Conservation (phyloP, 495 filamentous ascomycete genomes). For the Hypoxylon fragiforme region DNA sequence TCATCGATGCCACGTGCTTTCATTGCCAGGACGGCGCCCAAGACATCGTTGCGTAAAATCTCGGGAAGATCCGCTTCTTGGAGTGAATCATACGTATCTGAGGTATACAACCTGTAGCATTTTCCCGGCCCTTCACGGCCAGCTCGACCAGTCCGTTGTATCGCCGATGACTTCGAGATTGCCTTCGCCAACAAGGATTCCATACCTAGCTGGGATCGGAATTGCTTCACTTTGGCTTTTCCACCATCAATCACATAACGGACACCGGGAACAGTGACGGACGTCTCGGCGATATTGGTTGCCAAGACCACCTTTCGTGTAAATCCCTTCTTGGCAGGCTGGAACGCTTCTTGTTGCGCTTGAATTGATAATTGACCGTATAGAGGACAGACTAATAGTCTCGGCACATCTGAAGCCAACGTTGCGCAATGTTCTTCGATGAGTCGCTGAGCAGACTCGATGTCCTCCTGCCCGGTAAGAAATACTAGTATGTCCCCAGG, state of each 20-base stretch:
- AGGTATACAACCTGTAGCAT: conserved; percentile 89
- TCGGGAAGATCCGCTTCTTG: conserved; percentile 80
- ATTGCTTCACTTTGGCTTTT: conserved; percentile 92
- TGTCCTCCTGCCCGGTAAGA: conserved; percentile 89
- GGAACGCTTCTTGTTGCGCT: conserved; percentile 84
- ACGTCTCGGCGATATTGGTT: conserved; percentile 98
- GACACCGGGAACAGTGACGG: conserved; percentile 92
- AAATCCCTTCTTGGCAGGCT: conserved; percentile 66
- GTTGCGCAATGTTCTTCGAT: conserved; percentile 76
- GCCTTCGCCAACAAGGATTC: conserved; percentile 90
- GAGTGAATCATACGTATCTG: conserved; percentile 70
- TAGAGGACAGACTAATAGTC: conserved; percentile 55
- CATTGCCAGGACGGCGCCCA: conserved; percentile 86
- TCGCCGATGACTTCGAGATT: conserved; percentile 90
- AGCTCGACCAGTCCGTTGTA: conserved; percentile 89
- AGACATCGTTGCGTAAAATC: conserved; percentile 86
- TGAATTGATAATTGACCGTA: conserved; percentile 61
- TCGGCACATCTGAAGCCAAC: conserved; percentile 74
- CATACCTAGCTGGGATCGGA: conserved; percentile 78
- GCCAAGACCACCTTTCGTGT: conserved; percentile 89
- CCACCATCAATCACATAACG: conserved; percentile 91
- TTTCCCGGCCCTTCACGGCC: conserved; percentile 89
- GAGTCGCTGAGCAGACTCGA: conserved; percentile 77
- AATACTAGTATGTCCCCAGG: conserved; percentile 95
- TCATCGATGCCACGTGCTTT: conserved; percentile 88